Percentiles rank a stretch among this genome's conserved stretches.
These are phyloP conservation scores for Ricinus communis DNA, from an alignment of 345 rosid genomes.

Conservation along the genomic window DNA sequence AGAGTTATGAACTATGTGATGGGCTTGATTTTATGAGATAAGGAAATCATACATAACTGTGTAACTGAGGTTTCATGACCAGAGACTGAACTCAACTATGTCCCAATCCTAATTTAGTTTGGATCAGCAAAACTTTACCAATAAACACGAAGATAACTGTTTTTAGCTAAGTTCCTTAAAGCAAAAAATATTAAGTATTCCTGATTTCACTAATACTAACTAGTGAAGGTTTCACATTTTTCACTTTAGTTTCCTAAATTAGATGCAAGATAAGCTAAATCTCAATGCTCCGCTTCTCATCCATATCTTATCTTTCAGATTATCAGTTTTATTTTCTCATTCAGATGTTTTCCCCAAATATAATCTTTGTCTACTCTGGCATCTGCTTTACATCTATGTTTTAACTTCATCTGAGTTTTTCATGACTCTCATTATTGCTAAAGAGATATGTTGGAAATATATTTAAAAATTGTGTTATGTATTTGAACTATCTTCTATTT, in stretches of 20 bases:
- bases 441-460: background rate
- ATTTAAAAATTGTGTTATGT: background rate
- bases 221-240: background rate
- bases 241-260: background rate
- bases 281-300: background rate
- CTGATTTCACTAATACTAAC: background rate
- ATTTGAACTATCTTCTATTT: background rate
- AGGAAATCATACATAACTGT: background rate
- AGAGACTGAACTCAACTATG: too few relatives aligned
- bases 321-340: background rate
- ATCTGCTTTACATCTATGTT: too few relatives aligned
- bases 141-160: background rate
- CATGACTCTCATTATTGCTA: background rate
- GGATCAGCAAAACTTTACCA: background rate
- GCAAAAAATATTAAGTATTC: too few relatives aligned
- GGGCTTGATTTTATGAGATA: constrained; percentile 4
- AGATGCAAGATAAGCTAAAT: background rate
- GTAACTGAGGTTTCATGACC: background rate
- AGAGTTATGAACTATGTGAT: background rate
- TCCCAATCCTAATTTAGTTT: background rate
- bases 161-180: background rate
- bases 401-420: too few relatives aligned
- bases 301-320: too few relatives aligned
- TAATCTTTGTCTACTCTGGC: background rate
- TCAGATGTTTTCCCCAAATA: background rate